A percentile compares a stretch with the other conserved stretches of the same genome.
phyloP scores from a whole-genome alignment of 2,329 filamentous ascomycete genomes.

The Davidsoniella virescens region DNA sequence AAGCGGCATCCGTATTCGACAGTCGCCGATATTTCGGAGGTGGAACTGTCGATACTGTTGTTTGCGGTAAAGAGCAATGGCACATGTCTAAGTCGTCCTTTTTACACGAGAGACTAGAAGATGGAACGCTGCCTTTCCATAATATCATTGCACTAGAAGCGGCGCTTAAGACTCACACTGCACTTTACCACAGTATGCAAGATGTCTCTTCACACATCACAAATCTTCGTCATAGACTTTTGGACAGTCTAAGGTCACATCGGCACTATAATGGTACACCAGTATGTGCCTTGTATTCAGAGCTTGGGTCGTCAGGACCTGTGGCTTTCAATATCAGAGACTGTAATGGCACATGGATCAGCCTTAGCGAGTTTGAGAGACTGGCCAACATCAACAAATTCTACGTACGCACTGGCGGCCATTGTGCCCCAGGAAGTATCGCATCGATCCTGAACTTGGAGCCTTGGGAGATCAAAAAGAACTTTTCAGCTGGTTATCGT shows the following conservation, averaged over 20 bases:
- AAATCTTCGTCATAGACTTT: slow-evolving; percentile 44
- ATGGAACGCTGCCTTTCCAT: slow-evolving; percentile 50
- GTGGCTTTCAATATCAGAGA: slow-evolving; percentile 71
- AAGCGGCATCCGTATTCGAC: slow-evolving; percentile 37
- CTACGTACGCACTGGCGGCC: slow-evolving; percentile 70
- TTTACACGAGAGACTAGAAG: slow-evolving; percentile 46
- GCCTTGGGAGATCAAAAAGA: slow-evolving; percentile 67
- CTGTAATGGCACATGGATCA: slow-evolving; percentile 54
- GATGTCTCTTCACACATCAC: slow-evolving; percentile 55
- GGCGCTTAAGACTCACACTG: slow-evolving; percentile 38
- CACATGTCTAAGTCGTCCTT: slow-evolving; percentile 21
- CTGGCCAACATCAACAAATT: slow-evolving; percentile 63
- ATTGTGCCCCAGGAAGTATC: slow-evolving; percentile 85
- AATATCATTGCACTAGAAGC: slow-evolving; percentile 45
- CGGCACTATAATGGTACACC: slow-evolving; percentile 50
- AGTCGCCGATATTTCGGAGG: slow-evolving; percentile 49
- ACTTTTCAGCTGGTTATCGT: slow-evolving; percentile 70
- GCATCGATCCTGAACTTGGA: slow-evolving; percentile 55
- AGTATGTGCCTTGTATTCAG: slow-evolving; percentile 52
- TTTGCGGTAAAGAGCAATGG: slow-evolving; percentile 22
- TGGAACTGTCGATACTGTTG: slow-evolving; percentile 42
- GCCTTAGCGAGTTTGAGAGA: slow-evolving; percentile 75
- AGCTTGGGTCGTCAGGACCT: slow-evolving; percentile 47
- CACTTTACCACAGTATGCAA: slow-evolving; percentile 41
- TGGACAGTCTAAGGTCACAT: slow-evolving; percentile 39